Conservation (phyloP, 2,329 filamentous ascomycete species). For the Metarhizium anisopliae region DNA sequence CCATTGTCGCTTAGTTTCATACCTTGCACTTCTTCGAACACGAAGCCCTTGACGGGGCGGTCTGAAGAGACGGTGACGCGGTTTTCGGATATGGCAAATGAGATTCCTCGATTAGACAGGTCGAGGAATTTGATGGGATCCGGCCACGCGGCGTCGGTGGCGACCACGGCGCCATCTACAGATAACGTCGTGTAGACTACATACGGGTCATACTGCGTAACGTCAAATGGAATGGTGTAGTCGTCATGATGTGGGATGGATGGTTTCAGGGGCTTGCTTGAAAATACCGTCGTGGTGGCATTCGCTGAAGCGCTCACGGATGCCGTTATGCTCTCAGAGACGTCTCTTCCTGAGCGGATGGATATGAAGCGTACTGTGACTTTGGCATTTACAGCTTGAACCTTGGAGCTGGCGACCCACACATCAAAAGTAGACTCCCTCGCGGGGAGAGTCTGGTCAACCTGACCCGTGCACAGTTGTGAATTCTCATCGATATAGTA, state of each 20-base stretch:
- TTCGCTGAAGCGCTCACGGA: conserved; percentile 23
- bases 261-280: conserved; percentile 3
- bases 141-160: conserved; percentile 48
- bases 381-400: too few relatives aligned
- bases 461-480: too few relatives aligned
- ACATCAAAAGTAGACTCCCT: too few relatives aligned
- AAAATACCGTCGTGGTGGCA: conserved; percentile 27
- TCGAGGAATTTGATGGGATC: conserved; percentile 53
- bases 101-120: conserved; percentile 30
- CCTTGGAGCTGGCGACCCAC: too few relatives aligned
- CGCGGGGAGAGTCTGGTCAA: too few relatives aligned
- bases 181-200: conserved; percentile 36
- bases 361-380: too few relatives aligned
- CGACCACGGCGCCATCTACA: conserved; percentile 26
- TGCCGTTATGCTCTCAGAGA: conserved; percentile 8
- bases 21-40: conserved; percentile 38
- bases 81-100: conserved; percentile 21
- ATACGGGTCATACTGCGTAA: conserved; percentile 31
- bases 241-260: neutral
- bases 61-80: conserved; percentile 24
- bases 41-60: conserved; percentile 48
- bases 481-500: too few relatives aligned
- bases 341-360: too few relatives aligned
- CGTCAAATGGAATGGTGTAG: conserved; percentile 15
- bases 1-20: conserved; percentile 46